phyloP scores from a whole-genome alignment of 371 early-diverging fungal species.

The Circinella minor region DNA sequence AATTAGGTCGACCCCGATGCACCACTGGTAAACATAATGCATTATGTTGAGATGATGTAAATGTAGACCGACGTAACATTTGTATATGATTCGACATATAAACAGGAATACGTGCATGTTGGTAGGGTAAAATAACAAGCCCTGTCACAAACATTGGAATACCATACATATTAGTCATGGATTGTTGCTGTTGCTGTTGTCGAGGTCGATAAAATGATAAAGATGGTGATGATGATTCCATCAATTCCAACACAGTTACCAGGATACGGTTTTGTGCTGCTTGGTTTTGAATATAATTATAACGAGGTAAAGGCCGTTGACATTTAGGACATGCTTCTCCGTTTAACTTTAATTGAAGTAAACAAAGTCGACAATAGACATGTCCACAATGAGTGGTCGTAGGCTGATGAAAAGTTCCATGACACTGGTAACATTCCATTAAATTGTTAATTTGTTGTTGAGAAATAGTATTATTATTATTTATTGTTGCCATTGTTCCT shows the following conservation, averaged over 20 bases:
- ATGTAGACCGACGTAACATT: conserved; percentile 12
- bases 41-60: conserved; percentile 16
- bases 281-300: conserved; percentile 29
- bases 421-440: conserved; percentile 68
- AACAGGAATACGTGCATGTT: conserved; percentile 15
- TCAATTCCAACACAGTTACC: not conserved
- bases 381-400: conserved; percentile 76
- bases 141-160: conserved; percentile 15
- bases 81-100: conserved; percentile 9
- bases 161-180: not conserved
- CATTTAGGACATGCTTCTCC: conserved; percentile 27
- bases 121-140: conserved; percentile 12
- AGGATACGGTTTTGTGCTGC: conserved; percentile 11
- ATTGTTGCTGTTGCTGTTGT: conserved; percentile 2
- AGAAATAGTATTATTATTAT: conserved; percentile 18
- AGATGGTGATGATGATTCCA: not conserved
- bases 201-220: not conserved
- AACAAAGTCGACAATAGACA: conserved; percentile 67
- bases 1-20: conserved; percentile 18
- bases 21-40: conserved; percentile 21
- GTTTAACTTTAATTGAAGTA: conserved; percentile 31
- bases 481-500: not conserved
- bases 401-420: conserved; percentile 56
- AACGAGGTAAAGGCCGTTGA: conserved; percentile 32
- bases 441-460: conserved; percentile 18